Conservation (phyloP, 1,284 basidiomycete species). For the Macrocystidia cucumis region DNA sequence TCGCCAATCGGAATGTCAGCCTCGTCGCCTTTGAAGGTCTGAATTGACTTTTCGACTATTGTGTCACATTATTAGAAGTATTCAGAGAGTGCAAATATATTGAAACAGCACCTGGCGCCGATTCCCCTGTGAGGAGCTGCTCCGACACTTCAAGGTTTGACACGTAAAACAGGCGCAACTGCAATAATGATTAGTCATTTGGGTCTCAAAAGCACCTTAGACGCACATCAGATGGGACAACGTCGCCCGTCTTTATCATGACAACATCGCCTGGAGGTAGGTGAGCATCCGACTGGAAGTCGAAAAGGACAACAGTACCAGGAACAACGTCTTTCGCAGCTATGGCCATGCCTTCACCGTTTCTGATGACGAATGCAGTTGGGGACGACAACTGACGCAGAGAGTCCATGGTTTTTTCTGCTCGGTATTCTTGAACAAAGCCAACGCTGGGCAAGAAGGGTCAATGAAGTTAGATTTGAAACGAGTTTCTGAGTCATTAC, state of each 20-base stretch:
- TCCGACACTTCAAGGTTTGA: too few relatives aligned
- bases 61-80: too few relatives aligned
- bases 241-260: conserved; percentile 96
- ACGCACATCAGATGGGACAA: conserved; percentile 94
- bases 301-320: too few relatives aligned
- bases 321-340: conserved; percentile 55
- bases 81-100: too few relatives aligned
- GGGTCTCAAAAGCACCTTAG: too few relatives aligned
- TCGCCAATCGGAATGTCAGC: conserved; percentile 42
- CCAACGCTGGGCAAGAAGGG: conserved; percentile 32
- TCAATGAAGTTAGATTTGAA: conserved; percentile 2
- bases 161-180: too few relatives aligned
- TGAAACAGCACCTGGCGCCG: too few relatives aligned
- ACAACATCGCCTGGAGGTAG: conserved; percentile 94
- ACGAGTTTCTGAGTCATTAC: conserved; percentile 8
- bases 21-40: conserved; percentile 22
- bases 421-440: conserved; percentile 46
- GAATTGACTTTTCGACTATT: conserved; percentile 48
- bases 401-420: conserved; percentile 53
- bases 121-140: too few relatives aligned
- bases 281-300: too few relatives aligned
- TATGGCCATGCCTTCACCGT: conserved; percentile 39
- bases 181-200: too few relatives aligned
- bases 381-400: conserved; percentile 52
- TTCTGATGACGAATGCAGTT: conserved; percentile 51